Evolutionary conservation across 2,329 filamentous ascomycete species (phyloP).

Genomic region (Botrytis aclada): DNA sequence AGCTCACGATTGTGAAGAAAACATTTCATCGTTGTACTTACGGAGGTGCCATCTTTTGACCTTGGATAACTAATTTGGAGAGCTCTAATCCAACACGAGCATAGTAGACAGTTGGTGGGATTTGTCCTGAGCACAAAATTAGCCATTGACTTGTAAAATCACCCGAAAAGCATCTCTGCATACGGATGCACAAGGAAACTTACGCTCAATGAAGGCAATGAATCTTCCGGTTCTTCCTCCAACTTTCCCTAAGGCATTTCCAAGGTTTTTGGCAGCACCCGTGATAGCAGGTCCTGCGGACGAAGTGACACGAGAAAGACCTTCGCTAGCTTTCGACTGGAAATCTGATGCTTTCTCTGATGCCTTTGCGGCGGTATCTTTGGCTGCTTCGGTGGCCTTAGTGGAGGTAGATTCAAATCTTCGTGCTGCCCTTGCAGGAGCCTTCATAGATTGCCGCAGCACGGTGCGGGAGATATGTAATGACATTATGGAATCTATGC

Average conservation of each 20-base stretch:
- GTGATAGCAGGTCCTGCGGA: conserved; percentile 75
- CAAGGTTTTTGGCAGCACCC: conserved; percentile 66
- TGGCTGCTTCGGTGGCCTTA: conserved; percentile 47
- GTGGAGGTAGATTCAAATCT: conserved; percentile 59
- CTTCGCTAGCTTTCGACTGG: conserved; percentile 70
- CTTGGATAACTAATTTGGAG: conserved; percentile 79
- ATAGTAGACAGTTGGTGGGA: conserved; percentile 89
- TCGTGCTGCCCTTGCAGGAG: conserved; percentile 29
- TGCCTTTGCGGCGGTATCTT: conserved; percentile 45
- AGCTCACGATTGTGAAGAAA: conserved; percentile 2
- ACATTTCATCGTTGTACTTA: conserved; percentile 52
- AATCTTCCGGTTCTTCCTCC: conserved; percentile 80
- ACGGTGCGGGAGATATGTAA: conserved; percentile 35
- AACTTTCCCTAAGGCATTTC: conserved; percentile 67
- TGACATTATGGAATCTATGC: conserved; percentile 33
- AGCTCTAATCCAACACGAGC: conserved; percentile 84
- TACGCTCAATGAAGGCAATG: conserved; percentile 82
- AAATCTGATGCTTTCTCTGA: conserved; percentile 45
- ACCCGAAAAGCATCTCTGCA: conserved; percentile 11
- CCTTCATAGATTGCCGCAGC: conserved; percentile 35
- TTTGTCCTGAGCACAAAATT: conserved; percentile 58
- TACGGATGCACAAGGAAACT: conserved; percentile 41
- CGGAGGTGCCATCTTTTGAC: conserved; percentile 92
- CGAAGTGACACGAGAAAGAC: conserved; percentile 76
- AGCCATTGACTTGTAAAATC: conserved; percentile 28